phyloP scores from a whole-genome alignment of 805 yeast genomes.

The Candida dajiaensis region DNA sequence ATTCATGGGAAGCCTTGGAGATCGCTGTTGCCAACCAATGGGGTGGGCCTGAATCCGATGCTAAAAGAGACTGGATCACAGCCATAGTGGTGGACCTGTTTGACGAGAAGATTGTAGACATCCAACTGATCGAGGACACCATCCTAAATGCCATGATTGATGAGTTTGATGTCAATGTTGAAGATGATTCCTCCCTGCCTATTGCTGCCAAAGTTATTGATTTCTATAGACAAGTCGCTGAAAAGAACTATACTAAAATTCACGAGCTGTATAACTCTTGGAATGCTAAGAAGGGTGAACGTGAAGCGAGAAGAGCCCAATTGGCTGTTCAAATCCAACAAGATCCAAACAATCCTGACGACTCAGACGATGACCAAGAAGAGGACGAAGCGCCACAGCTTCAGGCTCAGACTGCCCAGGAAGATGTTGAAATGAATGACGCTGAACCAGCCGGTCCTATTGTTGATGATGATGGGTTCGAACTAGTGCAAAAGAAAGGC shows the following conservation, averaged over 20 bases:
- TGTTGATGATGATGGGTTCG: conserved; percentile 93
- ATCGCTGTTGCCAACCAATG: conserved; percentile 88
- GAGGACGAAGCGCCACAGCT: conserved; percentile 25
- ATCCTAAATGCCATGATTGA: conserved; percentile 87
- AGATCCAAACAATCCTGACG: conserved; percentile 62
- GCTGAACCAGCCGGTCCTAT: conserved; percentile 46
- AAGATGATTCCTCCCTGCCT: conserved; percentile 79
- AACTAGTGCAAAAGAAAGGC: conserved; percentile 74
- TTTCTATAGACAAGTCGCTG: conserved; percentile 58
- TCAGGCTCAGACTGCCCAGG: conserved; percentile 21
- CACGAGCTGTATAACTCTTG: conserved; percentile 57
- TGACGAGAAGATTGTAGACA: conserved; percentile 59
- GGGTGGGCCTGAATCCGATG: conserved; percentile 93
- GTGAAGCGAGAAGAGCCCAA: conserved; percentile 22
- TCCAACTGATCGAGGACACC: conserved; percentile 77
- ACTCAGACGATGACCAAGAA: conserved; percentile 37
- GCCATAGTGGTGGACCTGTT: conserved; percentile 79
- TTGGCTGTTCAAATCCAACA: conserved; percentile 41
- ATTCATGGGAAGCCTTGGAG: conserved; percentile 81
- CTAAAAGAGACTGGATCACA: conserved; percentile 92
- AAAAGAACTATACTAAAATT: conserved; percentile 45
- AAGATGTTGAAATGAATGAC: conserved; percentile 34
- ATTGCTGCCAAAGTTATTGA: conserved; percentile 64
- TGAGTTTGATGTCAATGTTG: conserved; percentile 85
- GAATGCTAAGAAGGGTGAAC: conserved; percentile 43